These are phyloP conservation scores for Brassica nigra DNA, from an alignment of 345 rosid species.

Conservation along the genomic window DNA sequence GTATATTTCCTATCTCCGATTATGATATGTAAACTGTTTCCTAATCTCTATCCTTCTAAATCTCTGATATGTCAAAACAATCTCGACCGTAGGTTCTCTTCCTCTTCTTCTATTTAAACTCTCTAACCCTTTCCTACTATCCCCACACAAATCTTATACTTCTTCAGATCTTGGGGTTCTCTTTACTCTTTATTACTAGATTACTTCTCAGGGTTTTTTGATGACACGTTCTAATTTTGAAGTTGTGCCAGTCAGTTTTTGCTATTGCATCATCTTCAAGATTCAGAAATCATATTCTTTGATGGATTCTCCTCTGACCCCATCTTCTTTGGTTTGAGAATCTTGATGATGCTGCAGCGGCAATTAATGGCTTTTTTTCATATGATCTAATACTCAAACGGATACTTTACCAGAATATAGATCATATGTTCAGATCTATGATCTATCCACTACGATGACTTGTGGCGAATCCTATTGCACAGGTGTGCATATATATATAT, in stretches of 20 bases:
- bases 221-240: slow-evolving; percentile 7
- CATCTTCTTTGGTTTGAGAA: slow-evolving; percentile 38
- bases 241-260: slow-evolving; percentile 33
- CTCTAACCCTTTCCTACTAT: slow-evolving; percentile 28
- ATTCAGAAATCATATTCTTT: slow-evolving; percentile 40
- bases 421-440: not conserved
- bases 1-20: slow-evolving; percentile 38
- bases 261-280: slow-evolving; percentile 45
- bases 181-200: slow-evolving; percentile 1
- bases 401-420: not conserved
- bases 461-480: not conserved
- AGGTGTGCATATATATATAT: slow-evolving; percentile 6
- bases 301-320: slow-evolving; percentile 26
- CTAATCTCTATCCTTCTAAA: slow-evolving; percentile 27
- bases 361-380: slow-evolving; percentile 32
- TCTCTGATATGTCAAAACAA: slow-evolving; percentile 33
- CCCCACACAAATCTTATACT: slow-evolving; percentile 20
- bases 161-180: slow-evolving; percentile 15
- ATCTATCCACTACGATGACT: not conserved
- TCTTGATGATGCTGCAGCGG: slow-evolving; percentile 48
- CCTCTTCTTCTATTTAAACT: slow-evolving; percentile 38
- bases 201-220: slow-evolving; percentile 2
- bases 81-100: slow-evolving; percentile 32
- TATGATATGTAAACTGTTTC: slow-evolving; percentile 41
- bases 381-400: not conserved